These are phyloP conservation scores for Candida neerlandica DNA, from an alignment of 1,139 yeast species.

Conservation along the genomic window DNA sequence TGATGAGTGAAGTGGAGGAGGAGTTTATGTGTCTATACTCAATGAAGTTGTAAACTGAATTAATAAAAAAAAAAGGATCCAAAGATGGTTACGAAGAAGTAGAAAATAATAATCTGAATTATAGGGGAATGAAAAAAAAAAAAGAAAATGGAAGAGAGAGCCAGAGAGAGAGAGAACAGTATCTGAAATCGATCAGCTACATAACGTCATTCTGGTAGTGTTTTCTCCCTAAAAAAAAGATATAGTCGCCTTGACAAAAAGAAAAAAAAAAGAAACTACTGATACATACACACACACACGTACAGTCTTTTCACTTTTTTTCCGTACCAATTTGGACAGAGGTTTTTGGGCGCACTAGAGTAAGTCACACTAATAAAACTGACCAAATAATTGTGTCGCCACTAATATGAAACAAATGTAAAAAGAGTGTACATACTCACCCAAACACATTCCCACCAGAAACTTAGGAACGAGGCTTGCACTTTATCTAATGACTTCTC, in stretches of 20 bases:
- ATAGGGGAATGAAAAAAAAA: not conserved
- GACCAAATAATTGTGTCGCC: no score
- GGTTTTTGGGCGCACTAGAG: no score
- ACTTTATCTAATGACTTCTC: constrained; percentile 16
- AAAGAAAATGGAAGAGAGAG: no score
- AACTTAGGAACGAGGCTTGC: constrained; percentile 4
- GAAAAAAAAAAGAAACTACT: not conserved
- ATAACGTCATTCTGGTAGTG: no score
- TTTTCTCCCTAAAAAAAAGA: not conserved
- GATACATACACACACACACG: not conserved
- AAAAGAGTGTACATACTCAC: not conserved
- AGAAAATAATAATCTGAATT: not conserved
- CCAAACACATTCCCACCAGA: not conserved
- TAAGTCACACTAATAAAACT: no score
- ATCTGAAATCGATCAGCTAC: no score
- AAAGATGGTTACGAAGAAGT: not conserved
- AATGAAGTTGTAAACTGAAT: not conserved
- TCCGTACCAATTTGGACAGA: no score
- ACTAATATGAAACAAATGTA: no score
- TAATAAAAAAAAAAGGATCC: not conserved
- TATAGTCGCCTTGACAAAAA: not conserved
- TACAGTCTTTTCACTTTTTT: no score
- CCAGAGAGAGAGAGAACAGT: no score
- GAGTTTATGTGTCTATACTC: not conserved
- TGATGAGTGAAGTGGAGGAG: constrained; percentile 14